Percentiles rank a stretch among this genome's conserved stretches.
phyloP scores from a whole-genome alignment of 768 basidiomycete species.

The Trametes coccinea region DNA sequence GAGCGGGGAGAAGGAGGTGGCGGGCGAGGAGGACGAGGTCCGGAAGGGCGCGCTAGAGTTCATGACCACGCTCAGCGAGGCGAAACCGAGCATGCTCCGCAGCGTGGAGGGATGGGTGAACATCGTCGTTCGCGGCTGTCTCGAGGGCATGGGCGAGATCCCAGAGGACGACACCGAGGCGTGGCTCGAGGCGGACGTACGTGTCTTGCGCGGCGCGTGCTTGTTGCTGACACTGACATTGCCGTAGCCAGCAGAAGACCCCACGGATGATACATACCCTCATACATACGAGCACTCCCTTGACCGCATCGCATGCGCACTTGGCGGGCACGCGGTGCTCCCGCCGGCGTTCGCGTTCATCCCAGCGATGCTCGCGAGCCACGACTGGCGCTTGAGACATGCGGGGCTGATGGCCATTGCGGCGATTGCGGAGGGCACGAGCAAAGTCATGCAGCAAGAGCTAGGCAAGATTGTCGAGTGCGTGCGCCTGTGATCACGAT shows the following conservation, averaged over 20 bases:
- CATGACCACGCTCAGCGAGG: conserved; percentile 79
- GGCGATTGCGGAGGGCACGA: conserved; percentile 81
- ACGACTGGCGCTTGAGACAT: conserved; percentile 84
- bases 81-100: conserved; percentile 67
- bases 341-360: conserved; percentile 83
- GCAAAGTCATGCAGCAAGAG: conserved; percentile 79
- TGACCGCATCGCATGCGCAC: conserved; percentile 77
- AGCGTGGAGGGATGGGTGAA: conserved; percentile 70
- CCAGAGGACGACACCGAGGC: conserved; percentile 57
- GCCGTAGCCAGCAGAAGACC: conserved; percentile 59
- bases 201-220: conserved; percentile 32
- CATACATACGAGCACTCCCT: conserved; percentile 81
- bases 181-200: conserved; percentile 78
- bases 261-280: conserved; percentile 65
- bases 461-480: conserved; percentile 82
- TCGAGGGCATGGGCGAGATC: conserved; percentile 82
- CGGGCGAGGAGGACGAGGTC: conserved; percentile 69
- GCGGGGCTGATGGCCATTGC: conserved; percentile 88
- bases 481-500: conserved; percentile 26
- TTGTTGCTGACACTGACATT: not conserved
- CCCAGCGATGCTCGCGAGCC: conserved; percentile 76
- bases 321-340: conserved; percentile 74
- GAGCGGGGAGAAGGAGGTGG: conserved; percentile 44
- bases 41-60: conserved; percentile 78
- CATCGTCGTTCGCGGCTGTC: conserved; percentile 69